Base-by-base conservation (phyloP, 768 basidiomycete species). In the Termitomyces bulborhizus region DNA sequence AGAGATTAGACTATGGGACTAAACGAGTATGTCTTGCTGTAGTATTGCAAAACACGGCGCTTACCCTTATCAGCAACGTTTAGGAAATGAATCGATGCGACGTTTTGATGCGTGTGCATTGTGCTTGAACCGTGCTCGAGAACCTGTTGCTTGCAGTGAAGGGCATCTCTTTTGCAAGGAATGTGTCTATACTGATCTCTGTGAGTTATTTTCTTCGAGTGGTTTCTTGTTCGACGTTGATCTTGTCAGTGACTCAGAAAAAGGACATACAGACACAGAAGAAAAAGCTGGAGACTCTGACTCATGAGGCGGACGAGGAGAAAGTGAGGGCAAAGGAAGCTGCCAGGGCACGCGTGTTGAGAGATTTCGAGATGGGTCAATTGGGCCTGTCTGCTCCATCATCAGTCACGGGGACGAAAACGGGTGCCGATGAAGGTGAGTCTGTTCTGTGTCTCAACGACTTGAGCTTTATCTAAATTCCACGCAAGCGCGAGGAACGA, bases 131-230 rank as follows among this genome's bases (percentile, higher is more conserved):
- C 78, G 80, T 41, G 94, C 91, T 5, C 75, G 90, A 46, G 88
- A 93, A 50, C 93, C 96, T 0, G 75, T 95, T 34, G 81, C 86
- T 11, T 98, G 97, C 64, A 69, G 75, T 29, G 81, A 90, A 49
- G 97, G 97, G 0, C 97, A 98, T 70, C 62, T 98, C 24, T 98
- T 93, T 68, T 99, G 97, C 78, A 92, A 89, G 66, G 96, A 98
- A 72, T 98, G 97, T 63, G 87, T 88, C 26, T 84, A 94, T 57
- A 83, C 87, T 1, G 91, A 95, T 65, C 81, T 96, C 29, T 68
- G 89, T 90, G 72, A 67, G 86, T 73, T 51, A 21, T 11, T 24
- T 45, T 31, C 6, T 53, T 29, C 12, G 18, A 8, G 1, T 36
- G 41, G 7, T 29, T 11, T 40, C 16, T n/a, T 13, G 9, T 15